Evolutionary conservation across 768 basidiomycete genomes (phyloP).

Genomic region (Collybia mongolica): DNA sequence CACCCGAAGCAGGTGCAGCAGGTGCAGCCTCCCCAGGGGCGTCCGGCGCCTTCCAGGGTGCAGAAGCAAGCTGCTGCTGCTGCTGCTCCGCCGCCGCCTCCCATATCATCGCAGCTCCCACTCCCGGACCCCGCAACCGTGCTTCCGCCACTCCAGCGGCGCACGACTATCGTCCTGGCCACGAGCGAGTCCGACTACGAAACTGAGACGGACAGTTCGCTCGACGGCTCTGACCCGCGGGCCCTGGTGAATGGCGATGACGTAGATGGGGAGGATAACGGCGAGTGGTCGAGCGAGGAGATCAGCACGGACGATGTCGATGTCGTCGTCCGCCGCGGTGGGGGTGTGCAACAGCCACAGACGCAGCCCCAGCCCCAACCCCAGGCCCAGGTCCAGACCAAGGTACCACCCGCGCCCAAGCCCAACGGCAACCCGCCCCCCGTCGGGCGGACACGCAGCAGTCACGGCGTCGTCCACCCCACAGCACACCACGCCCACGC

Average conservation of each 20-base stretch:
- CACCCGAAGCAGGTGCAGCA: constrained; percentile 1
- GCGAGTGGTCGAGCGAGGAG: constrained; percentile 64
- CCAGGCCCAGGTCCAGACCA: not conserved
- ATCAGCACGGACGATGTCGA: constrained; percentile 36
- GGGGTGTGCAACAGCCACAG: constrained; percentile 6
- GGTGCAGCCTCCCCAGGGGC: constrained; percentile 14
- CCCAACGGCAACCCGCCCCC: too few relatives aligned
- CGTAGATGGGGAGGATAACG: constrained; percentile 45
- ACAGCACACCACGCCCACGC: constrained; percentile 1
- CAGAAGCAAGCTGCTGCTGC: too few relatives aligned
- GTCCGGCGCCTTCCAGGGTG: not conserved
- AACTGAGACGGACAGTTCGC: constrained; percentile 35
- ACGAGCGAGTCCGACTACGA: constrained; percentile 57
- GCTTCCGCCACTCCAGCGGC: constrained; percentile 24
- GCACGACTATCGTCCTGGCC: constrained; percentile 45
- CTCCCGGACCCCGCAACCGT: constrained; percentile 15
- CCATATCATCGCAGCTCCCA: constrained; percentile 20
- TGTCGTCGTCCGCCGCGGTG: constrained; percentile 11
- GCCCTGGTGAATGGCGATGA: constrained; percentile 17
- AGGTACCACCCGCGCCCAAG: not conserved
- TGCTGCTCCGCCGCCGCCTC: constrained; percentile 22
- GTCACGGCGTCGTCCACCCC: too few relatives aligned
- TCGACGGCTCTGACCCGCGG: constrained; percentile 2
- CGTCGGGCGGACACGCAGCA: too few relatives aligned
- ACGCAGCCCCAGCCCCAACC: constrained; percentile 24